Evolutionary conservation across 306 rosid species (phyloP).

Genomic region (Inga oerstediana): DNA sequence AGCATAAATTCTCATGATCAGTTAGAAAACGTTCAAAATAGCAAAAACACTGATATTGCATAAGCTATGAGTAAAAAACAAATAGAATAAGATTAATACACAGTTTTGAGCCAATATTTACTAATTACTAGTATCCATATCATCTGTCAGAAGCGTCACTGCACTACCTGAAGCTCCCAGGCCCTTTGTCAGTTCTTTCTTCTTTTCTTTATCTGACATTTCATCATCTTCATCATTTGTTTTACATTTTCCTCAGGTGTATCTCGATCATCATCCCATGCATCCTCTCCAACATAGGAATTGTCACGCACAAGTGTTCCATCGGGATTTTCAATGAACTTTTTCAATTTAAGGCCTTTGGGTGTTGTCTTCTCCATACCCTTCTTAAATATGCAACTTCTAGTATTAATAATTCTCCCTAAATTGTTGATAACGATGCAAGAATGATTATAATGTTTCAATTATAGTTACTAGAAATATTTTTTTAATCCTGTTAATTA

Average conservation of each 20-base stretch:
- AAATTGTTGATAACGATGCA: no score
- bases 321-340: constrained; percentile 74
- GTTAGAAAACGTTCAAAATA: not conserved
- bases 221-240: constrained; percentile 60
- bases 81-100: not conserved
- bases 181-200: constrained; percentile 62
- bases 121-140: not conserved
- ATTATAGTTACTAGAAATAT: no score
- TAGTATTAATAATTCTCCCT: constrained; percentile 3
- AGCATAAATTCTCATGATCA: not conserved
- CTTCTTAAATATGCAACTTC: constrained; percentile 74
- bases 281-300: constrained; percentile 92
- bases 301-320: constrained; percentile 82
- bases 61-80: not conserved
- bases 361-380: constrained; percentile 84
- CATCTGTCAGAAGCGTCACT: not conserved
- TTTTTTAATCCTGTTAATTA: no score
- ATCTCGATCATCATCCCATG: constrained; percentile 82
- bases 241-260: constrained; percentile 57
- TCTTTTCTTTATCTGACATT: constrained; percentile 59
- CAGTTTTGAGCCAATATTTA: not conserved
- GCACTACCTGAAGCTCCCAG: constrained; percentile 76
- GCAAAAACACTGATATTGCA: constrained; percentile 1
- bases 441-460: no score
- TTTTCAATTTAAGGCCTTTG: constrained; percentile 87